A percentile compares a stretch with the other conserved stretches of the same genome.
Evolutionary conservation across 768 basidiomycete species (phyloP).

Genomic region (Rhodotorula babjevae): DNA sequence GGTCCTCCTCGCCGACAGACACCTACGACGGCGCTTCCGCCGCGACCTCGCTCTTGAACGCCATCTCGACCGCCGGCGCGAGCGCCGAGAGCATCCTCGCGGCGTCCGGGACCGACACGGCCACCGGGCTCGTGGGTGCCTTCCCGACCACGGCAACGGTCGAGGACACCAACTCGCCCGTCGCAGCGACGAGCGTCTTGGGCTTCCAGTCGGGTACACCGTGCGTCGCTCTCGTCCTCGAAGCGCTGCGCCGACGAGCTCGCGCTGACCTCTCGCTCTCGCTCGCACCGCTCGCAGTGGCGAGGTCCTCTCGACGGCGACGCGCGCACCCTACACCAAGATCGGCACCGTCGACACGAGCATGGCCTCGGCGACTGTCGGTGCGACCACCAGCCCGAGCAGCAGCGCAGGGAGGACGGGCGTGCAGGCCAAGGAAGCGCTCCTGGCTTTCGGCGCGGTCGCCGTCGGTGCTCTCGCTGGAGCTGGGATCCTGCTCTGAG

Average conservation of each 20-base stretch:
- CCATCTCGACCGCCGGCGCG: conserved; percentile 24
- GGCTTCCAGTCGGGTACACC: conserved; percentile 5
- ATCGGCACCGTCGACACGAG: conserved; percentile 16
- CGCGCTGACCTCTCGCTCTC: not conserved
- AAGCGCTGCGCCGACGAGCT: not conserved
- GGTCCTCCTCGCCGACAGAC: not conserved
- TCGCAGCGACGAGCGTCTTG: conserved; percentile 1
- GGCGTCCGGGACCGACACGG: conserved; percentile 11
- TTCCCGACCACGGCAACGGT: conserved; percentile 24
- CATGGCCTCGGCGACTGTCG: not conserved
- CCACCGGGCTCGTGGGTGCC: conserved; percentile 14
- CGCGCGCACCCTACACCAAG: conserved; percentile 20
- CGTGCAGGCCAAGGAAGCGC: not conserved
- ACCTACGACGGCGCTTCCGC: conserved; percentile 24
- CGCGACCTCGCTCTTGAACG: conserved; percentile 7
- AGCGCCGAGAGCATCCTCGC: conserved; percentile 1
- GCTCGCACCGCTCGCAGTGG: not conserved
- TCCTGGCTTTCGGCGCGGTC: not conserved
- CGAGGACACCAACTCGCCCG: conserved; percentile 11
- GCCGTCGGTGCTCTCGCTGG: not conserved
- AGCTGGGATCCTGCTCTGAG: not conserved
- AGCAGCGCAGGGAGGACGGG: not conserved
- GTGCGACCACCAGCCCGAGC: not conserved
- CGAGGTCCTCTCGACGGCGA: conserved; percentile 16
- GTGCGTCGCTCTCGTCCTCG: not conserved